These are phyloP conservation scores for Erythrobasidium hasegawianum DNA, from an alignment of 1,284 basidiomycete genomes.

Conservation along the genomic window DNA sequence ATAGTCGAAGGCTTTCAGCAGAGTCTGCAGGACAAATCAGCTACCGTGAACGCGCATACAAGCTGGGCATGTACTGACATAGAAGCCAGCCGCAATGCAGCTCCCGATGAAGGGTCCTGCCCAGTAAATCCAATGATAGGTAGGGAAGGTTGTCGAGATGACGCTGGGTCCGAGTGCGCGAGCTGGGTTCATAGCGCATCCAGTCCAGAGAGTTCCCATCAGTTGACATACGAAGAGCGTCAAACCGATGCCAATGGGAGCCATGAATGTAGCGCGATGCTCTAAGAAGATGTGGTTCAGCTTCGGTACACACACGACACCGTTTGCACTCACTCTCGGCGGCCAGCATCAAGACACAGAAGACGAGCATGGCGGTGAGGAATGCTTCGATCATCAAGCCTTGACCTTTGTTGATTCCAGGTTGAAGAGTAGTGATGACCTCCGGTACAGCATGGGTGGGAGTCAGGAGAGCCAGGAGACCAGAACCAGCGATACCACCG, in stretches of 20 bases:
- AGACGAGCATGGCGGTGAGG: constrained; percentile 51
- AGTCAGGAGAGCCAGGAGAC: constrained; percentile 49
- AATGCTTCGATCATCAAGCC: constrained; percentile 52
- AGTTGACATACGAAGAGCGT: constrained; percentile 53
- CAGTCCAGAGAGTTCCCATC: constrained; percentile 41
- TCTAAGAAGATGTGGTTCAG: constrained; percentile 46
- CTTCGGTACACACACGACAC: constrained; percentile 34
- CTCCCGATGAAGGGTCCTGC: constrained; percentile 62
- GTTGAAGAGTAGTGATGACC: constrained; percentile 49
- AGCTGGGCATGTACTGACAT: constrained; percentile 44
- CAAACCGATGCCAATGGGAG: constrained; percentile 55
- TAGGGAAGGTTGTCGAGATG: constrained; percentile 57
- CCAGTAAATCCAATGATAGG: constrained; percentile 60
- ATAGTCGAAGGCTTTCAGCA: constrained; percentile 8
- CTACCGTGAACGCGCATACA: constrained; percentile 51
- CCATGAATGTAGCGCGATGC: constrained; percentile 57
- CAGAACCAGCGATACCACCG: constrained; percentile 53
- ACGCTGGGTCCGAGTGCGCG: constrained; percentile 65
- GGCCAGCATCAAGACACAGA: constrained; percentile 51
- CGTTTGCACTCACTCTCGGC: constrained; percentile 51
- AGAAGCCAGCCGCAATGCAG: constrained; percentile 59
- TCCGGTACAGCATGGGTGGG: constrained; percentile 48
- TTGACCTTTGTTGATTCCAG: constrained; percentile 43
- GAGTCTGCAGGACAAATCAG: constrained; percentile 44
- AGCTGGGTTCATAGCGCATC: constrained; percentile 65